phyloP scores from a whole-genome alignment of 164 flowering plant species.

The Santalum album region DNA sequence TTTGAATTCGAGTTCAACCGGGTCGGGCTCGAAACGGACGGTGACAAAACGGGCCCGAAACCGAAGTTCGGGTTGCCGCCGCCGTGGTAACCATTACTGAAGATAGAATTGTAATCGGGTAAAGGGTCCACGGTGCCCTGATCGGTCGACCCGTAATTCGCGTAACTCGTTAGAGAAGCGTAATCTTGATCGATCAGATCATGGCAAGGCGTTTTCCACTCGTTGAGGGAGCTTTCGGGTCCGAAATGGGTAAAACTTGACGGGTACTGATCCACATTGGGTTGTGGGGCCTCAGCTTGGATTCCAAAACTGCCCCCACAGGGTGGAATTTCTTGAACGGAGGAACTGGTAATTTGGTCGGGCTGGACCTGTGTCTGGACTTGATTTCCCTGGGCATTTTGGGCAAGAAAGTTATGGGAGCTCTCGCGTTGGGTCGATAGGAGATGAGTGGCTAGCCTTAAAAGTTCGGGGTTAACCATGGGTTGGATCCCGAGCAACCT shows the following conservation, averaged over 20 bases:
- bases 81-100: not conserved
- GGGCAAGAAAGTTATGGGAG: conserved; percentile 13
- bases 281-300: conserved; percentile 27
- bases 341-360: conserved; percentile 14
- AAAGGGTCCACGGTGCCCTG: not conserved
- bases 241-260: conserved; percentile 1
- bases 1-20: conserved; percentile 22
- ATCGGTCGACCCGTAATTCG: not conserved
- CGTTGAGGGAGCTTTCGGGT: not conserved
- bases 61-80: conserved; percentile 4
- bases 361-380: conserved; percentile 19
- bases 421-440: conserved; percentile 28
- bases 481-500: conserved; percentile 46
- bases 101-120: conserved; percentile 7
- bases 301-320: conserved; percentile 20
- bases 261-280: conserved; percentile 17
- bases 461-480: conserved; percentile 46
- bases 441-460: conserved; percentile 45
- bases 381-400: conserved; percentile 26
- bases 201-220: not conserved
- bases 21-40: conserved; percentile 20
- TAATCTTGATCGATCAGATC: not conserved
- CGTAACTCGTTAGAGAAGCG: conserved; percentile 4
- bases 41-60: conserved; percentile 24
- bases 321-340: conserved; percentile 15